Evolutionary conservation across 345 rosid species (phyloP).

Genomic region (Arabidopsis suecica): DNA sequence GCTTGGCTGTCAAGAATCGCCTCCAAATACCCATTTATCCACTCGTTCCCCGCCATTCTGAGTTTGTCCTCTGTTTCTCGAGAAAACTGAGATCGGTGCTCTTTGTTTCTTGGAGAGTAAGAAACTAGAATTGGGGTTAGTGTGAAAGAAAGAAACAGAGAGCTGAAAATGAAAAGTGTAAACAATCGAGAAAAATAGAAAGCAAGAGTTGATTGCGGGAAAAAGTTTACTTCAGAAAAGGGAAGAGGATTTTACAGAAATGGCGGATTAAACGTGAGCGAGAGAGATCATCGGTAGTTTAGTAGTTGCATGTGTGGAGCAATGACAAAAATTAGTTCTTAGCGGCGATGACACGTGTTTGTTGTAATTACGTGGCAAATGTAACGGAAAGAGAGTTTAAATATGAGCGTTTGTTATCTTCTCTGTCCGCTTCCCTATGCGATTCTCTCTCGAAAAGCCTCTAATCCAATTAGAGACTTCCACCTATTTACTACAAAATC

Average conservation of each 20-base stretch:
- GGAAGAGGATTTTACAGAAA: constrained; percentile 28
- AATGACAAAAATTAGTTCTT: background rate
- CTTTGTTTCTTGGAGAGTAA: constrained; percentile 31
- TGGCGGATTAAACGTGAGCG: constrained; percentile 38
- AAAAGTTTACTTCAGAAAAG: background rate
- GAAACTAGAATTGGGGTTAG: constrained; percentile 4
- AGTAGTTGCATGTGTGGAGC: constrained; percentile 21
- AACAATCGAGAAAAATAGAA: background rate
- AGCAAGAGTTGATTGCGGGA: background rate
- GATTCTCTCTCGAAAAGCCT: constrained; percentile 17
- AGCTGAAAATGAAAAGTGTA: constrained; percentile 2
- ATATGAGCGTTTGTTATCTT: constrained; percentile 23
- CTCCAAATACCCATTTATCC: constrained; percentile 97
- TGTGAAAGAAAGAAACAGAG: constrained; percentile 17
- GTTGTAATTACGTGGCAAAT: constrained; percentile 22
- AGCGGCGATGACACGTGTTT: constrained; percentile 34
- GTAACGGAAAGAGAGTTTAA: constrained; percentile 22
- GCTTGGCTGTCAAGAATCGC: constrained; percentile 86
- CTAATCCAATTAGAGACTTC: background rate
- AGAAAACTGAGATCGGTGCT: background rate
- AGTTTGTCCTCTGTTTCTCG: background rate
- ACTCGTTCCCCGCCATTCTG: constrained; percentile 89
- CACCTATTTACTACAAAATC: background rate
- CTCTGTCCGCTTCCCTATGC: constrained; percentile 81
- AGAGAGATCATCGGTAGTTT: constrained; percentile 5